Evolutionary conservation across 139 green algal species (phyloP), one percentile per base, ranked within the genome.

Genomic region (Tetraselmis chui): DNA sequence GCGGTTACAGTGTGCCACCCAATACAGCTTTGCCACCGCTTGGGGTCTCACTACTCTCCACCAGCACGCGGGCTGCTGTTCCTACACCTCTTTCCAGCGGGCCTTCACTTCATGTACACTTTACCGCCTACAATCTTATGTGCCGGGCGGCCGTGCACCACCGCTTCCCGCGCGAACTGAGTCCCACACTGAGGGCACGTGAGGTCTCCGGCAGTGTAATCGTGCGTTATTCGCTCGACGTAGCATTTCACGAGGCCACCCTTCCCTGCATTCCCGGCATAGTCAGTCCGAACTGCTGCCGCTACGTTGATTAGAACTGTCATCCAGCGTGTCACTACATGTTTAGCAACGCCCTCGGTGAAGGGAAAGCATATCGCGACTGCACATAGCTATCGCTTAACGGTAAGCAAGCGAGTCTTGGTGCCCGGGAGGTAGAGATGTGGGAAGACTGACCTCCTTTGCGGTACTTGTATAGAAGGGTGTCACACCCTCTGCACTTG

Each of bases 201-300:
- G 28, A 31, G 32, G 24, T 32, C 24, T 2, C 32, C 28, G 23
- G 31, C 77, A 31, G 77, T 80, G 28, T 59, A 80, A 18, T 80
- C 77, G 29, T 59, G 24, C 77, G 77, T 80, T 59, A 80, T 80
- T 24, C 77, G 77, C 28, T 80, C 77, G 29, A 80, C 77, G 28
- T 59, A 80, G 29, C 77, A 80, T 29, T 80, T 80, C 23, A 80
- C 77, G n/a, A 80, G 77, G 29, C 29, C n/a, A 2, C 77, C 77
- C 29, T 80, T 80, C 5, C 45, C 45, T 67, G 45, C 45, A 67
- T n/a, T n/a, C n/a, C n/a, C n/a, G n/a, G n/a, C 45, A 67, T 25
- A 67, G 45, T 25, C 45, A 67, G 45, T 67, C 45, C 5, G 18
- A 18, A 67, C 11, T 67, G 11, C 18, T 67, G 45, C 45, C 45